Conservation (phyloP, 108 stramenopile genomes). For the Nannochloropsis gaditana region DNA sequence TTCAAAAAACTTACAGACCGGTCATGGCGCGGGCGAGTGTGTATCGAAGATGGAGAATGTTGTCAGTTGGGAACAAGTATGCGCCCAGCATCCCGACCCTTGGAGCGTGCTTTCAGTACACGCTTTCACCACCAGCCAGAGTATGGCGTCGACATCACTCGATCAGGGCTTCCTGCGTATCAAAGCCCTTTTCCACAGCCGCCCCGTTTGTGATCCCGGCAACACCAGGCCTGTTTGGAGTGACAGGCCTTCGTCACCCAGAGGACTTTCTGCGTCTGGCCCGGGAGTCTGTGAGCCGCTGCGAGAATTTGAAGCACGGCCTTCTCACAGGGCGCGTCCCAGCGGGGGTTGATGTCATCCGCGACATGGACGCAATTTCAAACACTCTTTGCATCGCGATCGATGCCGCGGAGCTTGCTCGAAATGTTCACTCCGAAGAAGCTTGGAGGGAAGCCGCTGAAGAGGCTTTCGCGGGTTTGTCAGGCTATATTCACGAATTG, state of each 20-base stretch:
- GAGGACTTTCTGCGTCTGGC: conserved; percentile 34
- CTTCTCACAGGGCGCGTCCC: conserved; percentile 13
- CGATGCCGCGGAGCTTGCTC: conserved; percentile 86
- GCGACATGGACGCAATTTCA: conserved; percentile 69
- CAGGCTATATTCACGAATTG: conserved; percentile 73
- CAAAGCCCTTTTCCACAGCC: too few species aligned
- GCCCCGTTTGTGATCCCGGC: too few species aligned
- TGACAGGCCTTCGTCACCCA: conserved; percentile 25
- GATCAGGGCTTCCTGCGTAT: too few species aligned
- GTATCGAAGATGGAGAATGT: too few species aligned
- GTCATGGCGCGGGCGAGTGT: too few species aligned
- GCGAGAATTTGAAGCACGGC: not conserved
- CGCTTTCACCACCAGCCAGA: too few species aligned
- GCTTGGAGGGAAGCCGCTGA: conserved; percentile 68
- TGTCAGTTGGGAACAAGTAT: too few species aligned
- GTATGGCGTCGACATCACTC: too few species aligned
- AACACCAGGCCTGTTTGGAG: conserved; percentile 29
- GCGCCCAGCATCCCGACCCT: too few species aligned
- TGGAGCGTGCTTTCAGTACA: too few species aligned
- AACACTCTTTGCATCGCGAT: conserved; percentile 84
- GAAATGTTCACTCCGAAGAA: conserved; percentile 68
- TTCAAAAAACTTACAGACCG: too few species aligned
- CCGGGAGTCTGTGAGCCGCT: conserved; percentile 23
- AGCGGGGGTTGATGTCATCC: conserved; percentile 22
- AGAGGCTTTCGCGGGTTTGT: conserved; percentile 64